Conservation (phyloP, 2,329 filamentous ascomycete genomes). For the Botrytis tulipae region DNA sequence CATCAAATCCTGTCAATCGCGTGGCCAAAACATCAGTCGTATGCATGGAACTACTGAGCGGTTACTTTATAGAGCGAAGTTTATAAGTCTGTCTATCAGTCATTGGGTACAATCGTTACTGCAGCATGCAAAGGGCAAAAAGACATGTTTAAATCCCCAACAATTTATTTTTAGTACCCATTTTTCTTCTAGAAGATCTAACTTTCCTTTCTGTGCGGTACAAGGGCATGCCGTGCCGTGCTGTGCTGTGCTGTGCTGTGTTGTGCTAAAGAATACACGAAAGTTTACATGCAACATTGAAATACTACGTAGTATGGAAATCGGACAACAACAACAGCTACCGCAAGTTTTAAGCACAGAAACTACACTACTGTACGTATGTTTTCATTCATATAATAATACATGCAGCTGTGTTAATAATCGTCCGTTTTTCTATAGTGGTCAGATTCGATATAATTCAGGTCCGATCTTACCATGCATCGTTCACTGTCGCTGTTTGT, state of each 20-base stretch:
- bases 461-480: background rate
- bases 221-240: background rate
- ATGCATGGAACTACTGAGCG: background rate
- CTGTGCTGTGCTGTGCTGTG: background rate
- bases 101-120: background rate
- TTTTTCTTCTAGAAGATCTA: constrained; percentile 14
- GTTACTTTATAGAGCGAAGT: background rate
- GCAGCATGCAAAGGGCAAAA: background rate
- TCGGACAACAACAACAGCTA: background rate
- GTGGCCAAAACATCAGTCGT: constrained; percentile 1
- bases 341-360: background rate
- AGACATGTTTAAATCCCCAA: background rate
- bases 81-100: background rate
- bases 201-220: constrained; percentile 3
- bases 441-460: background rate
- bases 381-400: background rate
- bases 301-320: constrained; percentile 16
- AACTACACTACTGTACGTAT: background rate
- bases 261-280: constrained; percentile 1
- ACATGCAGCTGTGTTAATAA: constrained; percentile 5
- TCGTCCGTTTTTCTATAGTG: background rate
- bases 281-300: constrained; percentile 14
- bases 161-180: constrained; percentile 7
- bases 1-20: constrained; percentile 9
- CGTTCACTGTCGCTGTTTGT: background rate